These are phyloP conservation scores for Cercospora beticola DNA, from an alignment of 2,329 filamentous ascomycete genomes.

Conservation along the genomic window DNA sequence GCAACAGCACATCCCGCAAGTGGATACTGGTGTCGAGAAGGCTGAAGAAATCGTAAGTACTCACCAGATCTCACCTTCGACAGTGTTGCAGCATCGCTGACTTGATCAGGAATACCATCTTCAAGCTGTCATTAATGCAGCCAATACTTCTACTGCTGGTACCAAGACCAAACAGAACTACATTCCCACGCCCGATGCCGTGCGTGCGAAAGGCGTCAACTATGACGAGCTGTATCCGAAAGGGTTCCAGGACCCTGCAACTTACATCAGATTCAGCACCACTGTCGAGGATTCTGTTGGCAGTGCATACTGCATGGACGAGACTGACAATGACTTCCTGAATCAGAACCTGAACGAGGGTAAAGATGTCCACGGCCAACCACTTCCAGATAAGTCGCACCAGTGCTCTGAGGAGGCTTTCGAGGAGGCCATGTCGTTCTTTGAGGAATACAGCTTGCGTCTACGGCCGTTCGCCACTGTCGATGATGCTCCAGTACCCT, in stretches of 20 bases:
- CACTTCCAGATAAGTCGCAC: slow-evolving; percentile 43
- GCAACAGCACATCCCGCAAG: slow-evolving; percentile 75
- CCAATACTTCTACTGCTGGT: slow-evolving; percentile 54
- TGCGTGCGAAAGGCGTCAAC: slow-evolving; percentile 61
- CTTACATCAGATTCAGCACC: slow-evolving; percentile 96
- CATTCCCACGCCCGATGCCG: slow-evolving; percentile 67
- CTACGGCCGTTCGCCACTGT: slow-evolving; percentile 87
- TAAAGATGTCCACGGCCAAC: slow-evolving; percentile 50
- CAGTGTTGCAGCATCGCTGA: slow-evolving; percentile 23
- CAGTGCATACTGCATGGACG: slow-evolving; percentile 89
- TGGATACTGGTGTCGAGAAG: slow-evolving; percentile 95
- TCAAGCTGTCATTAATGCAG: slow-evolving; percentile 74
- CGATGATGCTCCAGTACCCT: slow-evolving; percentile 77
- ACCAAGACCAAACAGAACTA: slow-evolving; percentile 61
- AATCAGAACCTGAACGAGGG: slow-evolving; percentile 75
- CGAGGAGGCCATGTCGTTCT: slow-evolving; percentile 91
- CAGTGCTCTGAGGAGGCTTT: slow-evolving; percentile 87
- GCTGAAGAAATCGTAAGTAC: slow-evolving; percentile 91
- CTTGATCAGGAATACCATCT: slow-evolving; percentile 81
- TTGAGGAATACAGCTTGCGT: slow-evolving; percentile 79
- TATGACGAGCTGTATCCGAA: slow-evolving; percentile 88
- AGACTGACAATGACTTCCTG: slow-evolving; percentile 83
- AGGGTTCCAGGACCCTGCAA: slow-evolving; percentile 77
- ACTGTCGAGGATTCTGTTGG: slow-evolving; percentile 95
- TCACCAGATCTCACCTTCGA: slow-evolving; percentile 11